phyloP scores from a whole-genome alignment of 768 basidiomycete species.

The Hygrocybe coccinea region DNA sequence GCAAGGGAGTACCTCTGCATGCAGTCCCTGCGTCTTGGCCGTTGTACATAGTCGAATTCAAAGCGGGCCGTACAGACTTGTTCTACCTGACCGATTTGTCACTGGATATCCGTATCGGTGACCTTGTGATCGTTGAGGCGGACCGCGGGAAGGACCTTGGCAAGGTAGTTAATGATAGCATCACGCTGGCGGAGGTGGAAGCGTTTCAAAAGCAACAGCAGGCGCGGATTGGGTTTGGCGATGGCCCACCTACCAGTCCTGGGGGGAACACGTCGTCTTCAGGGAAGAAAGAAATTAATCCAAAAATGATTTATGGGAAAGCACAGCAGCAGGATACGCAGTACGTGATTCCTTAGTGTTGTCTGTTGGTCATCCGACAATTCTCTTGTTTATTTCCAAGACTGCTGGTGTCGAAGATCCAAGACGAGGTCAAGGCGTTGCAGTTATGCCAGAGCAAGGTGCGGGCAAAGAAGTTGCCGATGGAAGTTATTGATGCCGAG shows the following conservation, averaged over 20 bases:
- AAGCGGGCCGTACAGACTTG: constrained; percentile 90
- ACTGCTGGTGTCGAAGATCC: constrained; percentile 72
- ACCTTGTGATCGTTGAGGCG: constrained; percentile 94
- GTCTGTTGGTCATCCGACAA: neutral
- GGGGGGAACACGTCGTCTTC: constrained; percentile 22
- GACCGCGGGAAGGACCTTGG: constrained; percentile 93
- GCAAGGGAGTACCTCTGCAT: constrained; percentile 84
- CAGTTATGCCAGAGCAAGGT: constrained; percentile 90
- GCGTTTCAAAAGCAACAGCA: constrained; percentile 81
- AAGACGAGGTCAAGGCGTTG: constrained; percentile 90
- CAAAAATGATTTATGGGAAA: constrained; percentile 94
- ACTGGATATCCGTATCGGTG: constrained; percentile 68
- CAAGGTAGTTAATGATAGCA: constrained; percentile 85
- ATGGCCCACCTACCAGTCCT: constrained; percentile 30
- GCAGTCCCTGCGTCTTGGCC: constrained; percentile 79
- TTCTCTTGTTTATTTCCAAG: constrained; percentile 31
- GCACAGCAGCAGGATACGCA: constrained; percentile 78
- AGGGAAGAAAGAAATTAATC: constrained; percentile 86
- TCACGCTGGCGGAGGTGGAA: constrained; percentile 86
- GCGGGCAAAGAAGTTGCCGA: constrained; percentile 87
- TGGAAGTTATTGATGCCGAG: constrained; percentile 98
- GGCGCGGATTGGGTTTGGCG: constrained; percentile 41
- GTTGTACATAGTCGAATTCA: constrained; percentile 97
- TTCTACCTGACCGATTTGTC: constrained; percentile 79
- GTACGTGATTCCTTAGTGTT: constrained; percentile 32